Percentiles rank a stretch among this genome's conserved stretches.
Conservation (phyloP, 768 basidiomycete genomes). For the Tylopilus felleus region DNA sequence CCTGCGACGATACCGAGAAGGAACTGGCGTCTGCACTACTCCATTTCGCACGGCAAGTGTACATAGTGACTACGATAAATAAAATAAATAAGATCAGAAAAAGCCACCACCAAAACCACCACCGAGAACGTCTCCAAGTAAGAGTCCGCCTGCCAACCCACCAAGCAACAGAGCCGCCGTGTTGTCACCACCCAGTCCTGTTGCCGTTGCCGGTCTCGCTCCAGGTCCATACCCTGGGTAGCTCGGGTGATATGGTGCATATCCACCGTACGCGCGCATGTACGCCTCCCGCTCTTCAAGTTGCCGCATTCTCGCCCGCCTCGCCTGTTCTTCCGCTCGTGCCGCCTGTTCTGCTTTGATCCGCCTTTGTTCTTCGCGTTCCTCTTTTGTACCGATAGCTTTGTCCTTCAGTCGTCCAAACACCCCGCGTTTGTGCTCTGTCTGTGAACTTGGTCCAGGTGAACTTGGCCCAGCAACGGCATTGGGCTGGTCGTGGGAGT, state of each 20-base stretch:
- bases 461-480: not conserved
- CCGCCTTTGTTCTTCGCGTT: conserved; percentile 46
- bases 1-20: too few relatives aligned
- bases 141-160: conserved; percentile 47
- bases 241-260: conserved; percentile 29
- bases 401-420: conserved; percentile 63
- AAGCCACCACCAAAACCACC: conserved; percentile 21
- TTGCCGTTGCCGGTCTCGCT: not conserved
- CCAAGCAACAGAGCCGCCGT: conserved; percentile 32
- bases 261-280: conserved; percentile 32
- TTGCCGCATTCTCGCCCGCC: conserved; percentile 18
- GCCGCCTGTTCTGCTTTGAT: conserved; percentile 31
- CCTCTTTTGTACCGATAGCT: conserved; percentile 60
- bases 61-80: not conserved
- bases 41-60: not conserved
- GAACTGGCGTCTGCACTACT: too few relatives aligned
- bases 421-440: conserved; percentile 47
- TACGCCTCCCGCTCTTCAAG: conserved; percentile 34
- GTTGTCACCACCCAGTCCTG: conserved; percentile 1
- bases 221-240: conserved; percentile 1
- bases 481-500: not conserved
- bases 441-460: not conserved
- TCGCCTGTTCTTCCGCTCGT: conserved; percentile 19
- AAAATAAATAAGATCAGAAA: conserved; percentile 25
- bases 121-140: conserved; percentile 47